Percentiles rank a stretch among this genome's conserved stretches.
These are phyloP conservation scores for Cladosporium sp. DNA, from an alignment of 2,329 filamentous ascomycete genomes.

Conservation along the genomic window DNA sequence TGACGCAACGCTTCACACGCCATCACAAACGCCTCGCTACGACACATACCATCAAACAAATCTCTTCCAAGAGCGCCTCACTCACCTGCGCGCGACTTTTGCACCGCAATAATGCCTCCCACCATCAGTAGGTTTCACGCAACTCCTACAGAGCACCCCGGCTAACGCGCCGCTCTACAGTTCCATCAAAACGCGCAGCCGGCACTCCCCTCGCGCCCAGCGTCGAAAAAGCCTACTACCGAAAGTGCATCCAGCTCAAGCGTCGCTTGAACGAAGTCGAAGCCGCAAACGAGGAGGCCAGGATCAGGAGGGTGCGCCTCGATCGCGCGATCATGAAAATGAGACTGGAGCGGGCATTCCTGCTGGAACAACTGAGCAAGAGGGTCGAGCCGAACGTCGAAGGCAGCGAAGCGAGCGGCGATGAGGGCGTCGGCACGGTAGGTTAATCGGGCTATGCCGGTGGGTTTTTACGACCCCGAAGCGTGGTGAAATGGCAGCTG, in stretches of 20 bases:
- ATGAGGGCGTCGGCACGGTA: slow-evolving; percentile 27
- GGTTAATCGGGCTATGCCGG: not conserved
- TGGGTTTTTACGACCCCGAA: not conserved
- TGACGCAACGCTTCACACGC: no score
- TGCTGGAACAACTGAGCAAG: slow-evolving; percentile 46
- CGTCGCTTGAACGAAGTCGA: slow-evolving; percentile 89
- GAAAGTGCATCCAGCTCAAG: slow-evolving; percentile 93
- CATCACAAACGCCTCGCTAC: no score
- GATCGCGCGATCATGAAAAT: slow-evolving; percentile 86
- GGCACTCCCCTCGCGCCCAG: slow-evolving; percentile 66
- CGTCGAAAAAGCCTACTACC: slow-evolving; percentile 90
- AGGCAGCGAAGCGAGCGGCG: slow-evolving; percentile 31
- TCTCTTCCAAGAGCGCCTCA: no score
- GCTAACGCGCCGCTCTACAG: not conserved
- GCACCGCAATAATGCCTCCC: no score
- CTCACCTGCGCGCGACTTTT: no score
- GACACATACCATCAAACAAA: no score
- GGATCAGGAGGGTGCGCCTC: slow-evolving; percentile 71
- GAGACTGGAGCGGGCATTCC: slow-evolving; percentile 71
- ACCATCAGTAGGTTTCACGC: no score
- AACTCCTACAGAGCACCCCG: no score
- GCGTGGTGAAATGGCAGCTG: not conserved
- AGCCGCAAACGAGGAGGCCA: slow-evolving; percentile 79
- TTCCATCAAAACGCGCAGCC: slow-evolving; percentile 18
- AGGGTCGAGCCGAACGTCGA: slow-evolving; percentile 45